These are phyloP conservation scores for Pyrus hybrid DNA, from an alignment of 331 rosid species.

Conservation along the genomic window DNA sequence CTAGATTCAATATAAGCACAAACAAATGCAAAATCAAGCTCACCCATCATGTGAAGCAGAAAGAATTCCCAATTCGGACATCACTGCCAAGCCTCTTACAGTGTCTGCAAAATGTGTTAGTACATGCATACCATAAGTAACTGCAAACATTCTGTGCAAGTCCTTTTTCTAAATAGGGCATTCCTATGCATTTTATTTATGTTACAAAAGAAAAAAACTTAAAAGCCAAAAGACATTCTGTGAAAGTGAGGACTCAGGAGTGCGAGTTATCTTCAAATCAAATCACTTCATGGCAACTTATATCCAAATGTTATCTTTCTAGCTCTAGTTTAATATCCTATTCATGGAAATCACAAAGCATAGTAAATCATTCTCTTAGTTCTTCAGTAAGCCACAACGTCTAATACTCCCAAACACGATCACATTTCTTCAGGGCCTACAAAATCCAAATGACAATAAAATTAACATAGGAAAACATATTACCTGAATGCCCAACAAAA, in stretches of 20 bases:
- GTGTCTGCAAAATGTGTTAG: constrained; percentile 57
- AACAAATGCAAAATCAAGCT: constrained; percentile 13
- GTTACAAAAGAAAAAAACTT: background rate
- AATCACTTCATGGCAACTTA: background rate
- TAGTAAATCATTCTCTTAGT: background rate
- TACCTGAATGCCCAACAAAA: constrained; percentile 84
- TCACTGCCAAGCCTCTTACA: constrained; percentile 77
- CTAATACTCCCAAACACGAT: background rate
- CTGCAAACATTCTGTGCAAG: background rate
- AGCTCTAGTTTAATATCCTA: background rate
- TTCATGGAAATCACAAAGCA: background rate
- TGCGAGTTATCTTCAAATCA: background rate
- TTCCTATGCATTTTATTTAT: background rate
- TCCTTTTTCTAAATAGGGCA: background rate
- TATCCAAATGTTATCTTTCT: background rate
- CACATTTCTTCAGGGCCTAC: background rate
- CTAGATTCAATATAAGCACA: constrained; percentile 4
- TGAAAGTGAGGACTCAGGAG: background rate
- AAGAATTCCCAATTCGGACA: constrained; percentile 79
- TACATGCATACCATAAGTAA: constrained; percentile 8
- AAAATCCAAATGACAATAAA: background rate
- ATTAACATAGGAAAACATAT: background rate
- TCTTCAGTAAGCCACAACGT: background rate
- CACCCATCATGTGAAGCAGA: constrained; percentile 97
- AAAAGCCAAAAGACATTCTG: background rate